phyloP scores from a whole-genome alignment of 192 early-diverging fungal species.

The Backusella westeae region DNA sequence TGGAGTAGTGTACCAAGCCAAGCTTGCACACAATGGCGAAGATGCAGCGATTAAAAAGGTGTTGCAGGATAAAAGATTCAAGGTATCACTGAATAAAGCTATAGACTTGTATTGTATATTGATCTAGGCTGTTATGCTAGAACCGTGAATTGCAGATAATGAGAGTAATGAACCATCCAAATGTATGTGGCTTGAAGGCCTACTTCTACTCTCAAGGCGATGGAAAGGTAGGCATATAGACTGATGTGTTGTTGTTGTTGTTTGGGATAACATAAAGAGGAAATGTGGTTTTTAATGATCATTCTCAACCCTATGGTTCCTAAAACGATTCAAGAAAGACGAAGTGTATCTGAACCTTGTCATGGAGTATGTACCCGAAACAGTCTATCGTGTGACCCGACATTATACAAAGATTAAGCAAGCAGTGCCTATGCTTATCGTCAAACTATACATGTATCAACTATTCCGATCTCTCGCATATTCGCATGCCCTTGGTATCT shows the following conservation, averaged over 20 bases:
- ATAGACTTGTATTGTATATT: too few species aligned
- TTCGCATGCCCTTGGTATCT: slow-evolving; percentile 94
- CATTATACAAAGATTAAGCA: slow-evolving; percentile 87
- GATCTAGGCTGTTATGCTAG: slow-evolving; percentile 34
- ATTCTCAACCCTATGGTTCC: neutral
- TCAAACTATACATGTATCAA: slow-evolving; percentile 99
- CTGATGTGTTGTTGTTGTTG: neutral
- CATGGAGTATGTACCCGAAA: slow-evolving; percentile 93
- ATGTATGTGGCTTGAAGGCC: slow-evolving; percentile 81
- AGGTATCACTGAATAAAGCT: slow-evolving; percentile 48
- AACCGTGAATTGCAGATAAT: slow-evolving; percentile 91
- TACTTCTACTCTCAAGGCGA: slow-evolving; percentile 96
- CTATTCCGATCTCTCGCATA: slow-evolving; percentile 93
- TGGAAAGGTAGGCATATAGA: slow-evolving; percentile 43
- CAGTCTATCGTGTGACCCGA: slow-evolving; percentile 86
- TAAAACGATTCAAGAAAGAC: slow-evolving; percentile 57
- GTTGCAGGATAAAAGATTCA: slow-evolving; percentile 95
- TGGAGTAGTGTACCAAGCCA: slow-evolving; percentile 96
- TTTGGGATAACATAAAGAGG: neutral
- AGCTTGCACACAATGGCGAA: slow-evolving; percentile 74
- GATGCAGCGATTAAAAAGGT: slow-evolving; percentile 96
- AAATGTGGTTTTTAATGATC: neutral
- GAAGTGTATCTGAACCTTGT: slow-evolving; percentile 94
- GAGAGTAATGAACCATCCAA: slow-evolving; percentile 84
- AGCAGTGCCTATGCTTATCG: slow-evolving; percentile 82